phyloP scores from a whole-genome alignment of 1,284 basidiomycete genomes.

The Thelephora terrestris region DNA sequence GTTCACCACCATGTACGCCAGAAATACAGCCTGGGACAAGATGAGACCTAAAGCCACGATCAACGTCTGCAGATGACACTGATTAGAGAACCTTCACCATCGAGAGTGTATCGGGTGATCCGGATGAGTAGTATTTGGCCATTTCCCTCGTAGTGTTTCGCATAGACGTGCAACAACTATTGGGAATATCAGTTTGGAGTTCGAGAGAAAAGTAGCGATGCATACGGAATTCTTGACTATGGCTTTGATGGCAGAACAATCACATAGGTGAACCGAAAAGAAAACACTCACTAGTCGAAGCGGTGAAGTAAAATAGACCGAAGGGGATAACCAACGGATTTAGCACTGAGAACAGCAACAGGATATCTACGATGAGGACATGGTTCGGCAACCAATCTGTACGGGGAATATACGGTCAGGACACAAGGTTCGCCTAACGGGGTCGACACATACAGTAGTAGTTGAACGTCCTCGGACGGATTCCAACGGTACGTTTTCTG shows the following conservation, averaged over 20 bases:
- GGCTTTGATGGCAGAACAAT: constrained; percentile 27
- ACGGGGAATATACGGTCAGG: constrained; percentile 3
- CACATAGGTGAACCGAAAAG: constrained; percentile 6
- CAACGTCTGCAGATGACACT: not conserved
- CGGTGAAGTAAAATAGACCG: constrained; percentile 55
- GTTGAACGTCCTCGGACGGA: constrained; percentile 72
- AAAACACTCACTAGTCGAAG: constrained; percentile 49
- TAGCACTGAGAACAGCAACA: constrained; percentile 68
- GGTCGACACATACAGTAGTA: constrained; percentile 52
- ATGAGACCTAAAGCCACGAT: constrained; percentile 27
- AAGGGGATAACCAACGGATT: constrained; percentile 73
- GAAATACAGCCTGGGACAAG: constrained; percentile 54
- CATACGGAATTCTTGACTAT: constrained; percentile 73
- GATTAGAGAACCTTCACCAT: constrained; percentile 37
- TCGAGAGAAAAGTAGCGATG: not conserved
- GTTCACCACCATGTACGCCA: constrained; percentile 74
- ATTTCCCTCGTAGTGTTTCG: constrained; percentile 80
- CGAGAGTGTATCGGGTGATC: constrained; percentile 72
- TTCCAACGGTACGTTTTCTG: constrained; percentile 67
- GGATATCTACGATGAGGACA: constrained; percentile 66
- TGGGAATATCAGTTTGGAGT: constrained; percentile 1
- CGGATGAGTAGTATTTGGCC: constrained; percentile 67
- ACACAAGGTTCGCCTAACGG: not conserved
- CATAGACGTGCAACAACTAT: constrained; percentile 78
- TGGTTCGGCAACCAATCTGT: constrained; percentile 79